Evolutionary conservation across 1,284 basidiomycete species (phyloP), one percentile per base, ranked within the genome.

Genomic region (Ustilago esculenta): DNA sequence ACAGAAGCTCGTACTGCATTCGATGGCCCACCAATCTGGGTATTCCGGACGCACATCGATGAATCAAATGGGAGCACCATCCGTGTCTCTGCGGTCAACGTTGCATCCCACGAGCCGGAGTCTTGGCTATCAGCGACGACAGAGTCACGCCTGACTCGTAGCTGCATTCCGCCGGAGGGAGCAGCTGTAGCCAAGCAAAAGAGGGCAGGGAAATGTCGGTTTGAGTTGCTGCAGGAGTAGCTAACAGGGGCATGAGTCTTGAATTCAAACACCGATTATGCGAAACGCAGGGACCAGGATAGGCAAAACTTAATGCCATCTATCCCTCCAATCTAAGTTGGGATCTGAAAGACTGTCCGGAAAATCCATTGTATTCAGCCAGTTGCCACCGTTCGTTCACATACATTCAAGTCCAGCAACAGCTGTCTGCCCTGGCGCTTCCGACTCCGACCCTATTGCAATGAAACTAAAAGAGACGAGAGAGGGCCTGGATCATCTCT

Each of bases 251-350:
- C 20, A 41, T 8, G 24, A 40, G 43, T 6, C 20, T 33, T 10
- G 14, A 44, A 35, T 60, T 54, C 50, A 54, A 50, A 36, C 46
- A 33, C 58, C 51, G 58, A 54, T 52, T 59, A 59, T 59, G 57
- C 57, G 50, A 49, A 44, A 47, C 35, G 55, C 42, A 58, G 43
- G 55, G 48, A 40, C 43, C 23, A 27, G 18, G 18, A 42, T 18
- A 36, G 35, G 41, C 27, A 57, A 57, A 44, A 57, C 29, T 24
- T 44, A 39, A 24, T 36, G 29, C 40, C 45, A 46, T 43, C 5
- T 25, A 17, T 29, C 10, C 40, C n/a, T 42, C 21, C 37, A 18
- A 14, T 23, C 37, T n/a, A n/a, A n/a, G n/a, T n/a, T n/a, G n/a
- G n/a, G n/a, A n/a, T n/a, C n/a, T n/a, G n/a, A n/a, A n/a, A n/a